Evolutionary conservation across 352 stramenopile species (phyloP).

Genomic region (Globisporangium okanoganense): DNA sequence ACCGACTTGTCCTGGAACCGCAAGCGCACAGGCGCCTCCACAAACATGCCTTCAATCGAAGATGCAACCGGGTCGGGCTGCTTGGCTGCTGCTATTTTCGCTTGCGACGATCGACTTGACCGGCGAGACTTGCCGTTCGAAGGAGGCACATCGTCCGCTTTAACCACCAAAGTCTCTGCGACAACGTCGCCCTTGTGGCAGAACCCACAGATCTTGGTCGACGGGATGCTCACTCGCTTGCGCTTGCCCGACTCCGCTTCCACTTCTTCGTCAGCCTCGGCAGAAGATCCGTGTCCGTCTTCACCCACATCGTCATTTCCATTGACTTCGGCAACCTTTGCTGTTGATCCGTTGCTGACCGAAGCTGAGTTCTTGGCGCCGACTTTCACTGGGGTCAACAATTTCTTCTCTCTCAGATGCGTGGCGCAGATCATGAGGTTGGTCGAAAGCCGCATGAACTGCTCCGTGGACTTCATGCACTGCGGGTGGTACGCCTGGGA

Average conservation of each 20-base stretch:
- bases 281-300: slow-evolving; percentile 1
- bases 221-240: slow-evolving; percentile 10
- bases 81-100: slow-evolving; percentile 12
- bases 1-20: slow-evolving; percentile 58
- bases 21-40: slow-evolving; percentile 71
- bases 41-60: slow-evolving; percentile 63
- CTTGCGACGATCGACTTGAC: slow-evolving; percentile 8
- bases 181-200: slow-evolving; percentile 51
- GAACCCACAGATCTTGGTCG: slow-evolving; percentile 50
- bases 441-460: slow-evolving; percentile 79
- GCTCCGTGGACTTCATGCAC: slow-evolving; percentile 71
- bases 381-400: slow-evolving; percentile 5
- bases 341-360: not conserved
- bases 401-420: slow-evolving; percentile 59
- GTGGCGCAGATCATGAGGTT: slow-evolving; percentile 89
- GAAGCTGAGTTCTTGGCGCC: not conserved
- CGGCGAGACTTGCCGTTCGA: slow-evolving; percentile 15
- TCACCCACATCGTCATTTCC: slow-evolving; percentile 20
- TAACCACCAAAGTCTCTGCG: slow-evolving; percentile 10
- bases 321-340: slow-evolving; percentile 6
- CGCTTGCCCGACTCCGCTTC: slow-evolving; percentile 12
- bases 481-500: slow-evolving; percentile 73
- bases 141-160: slow-evolving; percentile 1
- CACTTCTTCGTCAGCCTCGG: slow-evolving; percentile 28
- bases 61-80: slow-evolving; percentile 18